A percentile compares a stretch with the other conserved stretches of the same genome.
Evolutionary conservation across 2,329 filamentous ascomycete genomes (phyloP).

Genomic region (Phaeoacremonium minimum): DNA sequence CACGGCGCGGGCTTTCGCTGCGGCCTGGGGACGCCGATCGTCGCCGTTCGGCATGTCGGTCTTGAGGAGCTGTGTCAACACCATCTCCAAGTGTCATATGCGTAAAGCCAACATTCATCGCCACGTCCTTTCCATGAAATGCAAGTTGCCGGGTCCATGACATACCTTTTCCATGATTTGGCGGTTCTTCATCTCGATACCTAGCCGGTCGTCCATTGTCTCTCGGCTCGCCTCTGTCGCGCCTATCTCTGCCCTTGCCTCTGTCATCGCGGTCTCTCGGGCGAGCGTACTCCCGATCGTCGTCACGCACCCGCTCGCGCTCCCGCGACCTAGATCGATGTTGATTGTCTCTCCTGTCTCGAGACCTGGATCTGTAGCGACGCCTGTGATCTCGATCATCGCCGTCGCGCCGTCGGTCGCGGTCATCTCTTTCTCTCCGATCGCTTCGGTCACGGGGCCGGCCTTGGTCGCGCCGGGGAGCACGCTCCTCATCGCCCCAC

Average conservation of each 20-base stretch:
- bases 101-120: background rate
- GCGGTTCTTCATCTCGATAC: conserved; percentile 8
- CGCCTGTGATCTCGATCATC: conserved; percentile 22
- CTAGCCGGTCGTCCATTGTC: too few species aligned
- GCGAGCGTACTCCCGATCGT: conserved; percentile 12
- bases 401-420: conserved; percentile 26
- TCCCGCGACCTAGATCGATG: conserved; percentile 11
- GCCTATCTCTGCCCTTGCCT: conserved; percentile 9
- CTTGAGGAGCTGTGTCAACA: conserved; percentile 2
- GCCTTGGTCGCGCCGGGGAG: conserved; percentile 6
- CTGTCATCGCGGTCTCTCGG: conserved; percentile 3
- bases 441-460: conserved; percentile 17
- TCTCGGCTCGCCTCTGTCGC: conserved; percentile 13
- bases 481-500: conserved; percentile 4
- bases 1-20: conserved; percentile 14
- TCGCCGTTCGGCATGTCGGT: conserved; percentile 19
- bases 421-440: conserved; percentile 23
- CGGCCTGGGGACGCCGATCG: conserved; percentile 30
- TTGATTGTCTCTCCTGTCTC: conserved; percentile 14
- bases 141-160: background rate
- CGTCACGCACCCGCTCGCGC: conserved; percentile 21
- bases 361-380: conserved; percentile 10
- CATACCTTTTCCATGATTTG: conserved; percentile 6
- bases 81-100: conserved; percentile 10
- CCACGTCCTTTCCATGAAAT: background rate